Evolutionary conservation across 805 yeast species (phyloP).

Genomic region (Zygosaccharomyces kombuchaensis): DNA sequence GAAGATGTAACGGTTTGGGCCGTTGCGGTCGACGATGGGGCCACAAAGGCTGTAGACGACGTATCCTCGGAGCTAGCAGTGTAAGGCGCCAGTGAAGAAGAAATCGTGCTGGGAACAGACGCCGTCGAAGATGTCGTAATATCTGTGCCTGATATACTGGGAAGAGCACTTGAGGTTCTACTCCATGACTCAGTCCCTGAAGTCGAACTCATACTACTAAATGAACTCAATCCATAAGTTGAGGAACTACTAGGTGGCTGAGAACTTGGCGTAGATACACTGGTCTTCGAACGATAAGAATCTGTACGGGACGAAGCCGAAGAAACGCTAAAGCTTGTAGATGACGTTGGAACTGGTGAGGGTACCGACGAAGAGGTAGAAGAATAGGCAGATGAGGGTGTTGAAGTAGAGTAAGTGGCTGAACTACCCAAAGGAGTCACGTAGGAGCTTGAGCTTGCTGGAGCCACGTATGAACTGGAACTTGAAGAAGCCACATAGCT

Average conservation of each 20-base stretch:
- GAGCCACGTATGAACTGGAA: neutral
- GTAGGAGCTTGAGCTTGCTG: neutral
- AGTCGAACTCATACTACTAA: neutral
- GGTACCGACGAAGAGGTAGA: neutral
- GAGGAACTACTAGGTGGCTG: neutral
- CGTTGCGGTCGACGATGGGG: conserved; percentile 5
- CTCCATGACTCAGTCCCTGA: neutral
- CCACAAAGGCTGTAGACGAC: neutral
- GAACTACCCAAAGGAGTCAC: conserved; percentile 5
- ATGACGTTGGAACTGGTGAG: neutral
- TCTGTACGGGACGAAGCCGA: neutral
- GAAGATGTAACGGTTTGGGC: conserved; percentile 6
- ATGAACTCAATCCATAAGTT: neutral
- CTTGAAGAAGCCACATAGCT: neutral
- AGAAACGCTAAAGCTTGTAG: neutral
- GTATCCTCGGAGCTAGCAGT: neutral
- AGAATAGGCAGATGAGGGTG: neutral
- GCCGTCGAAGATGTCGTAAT: conserved; percentile 3
- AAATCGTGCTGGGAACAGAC: conserved; percentile 1
- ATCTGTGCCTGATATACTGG: neutral
- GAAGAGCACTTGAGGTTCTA: neutral
- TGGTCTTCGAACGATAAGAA: no score
- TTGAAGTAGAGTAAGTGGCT: conserved; percentile 4
- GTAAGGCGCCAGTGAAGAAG: neutral
- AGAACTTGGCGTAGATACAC: neutral